phyloP scores from a whole-genome alignment of 352 stramenopile species.

The Phytophthora multivora region DNA sequence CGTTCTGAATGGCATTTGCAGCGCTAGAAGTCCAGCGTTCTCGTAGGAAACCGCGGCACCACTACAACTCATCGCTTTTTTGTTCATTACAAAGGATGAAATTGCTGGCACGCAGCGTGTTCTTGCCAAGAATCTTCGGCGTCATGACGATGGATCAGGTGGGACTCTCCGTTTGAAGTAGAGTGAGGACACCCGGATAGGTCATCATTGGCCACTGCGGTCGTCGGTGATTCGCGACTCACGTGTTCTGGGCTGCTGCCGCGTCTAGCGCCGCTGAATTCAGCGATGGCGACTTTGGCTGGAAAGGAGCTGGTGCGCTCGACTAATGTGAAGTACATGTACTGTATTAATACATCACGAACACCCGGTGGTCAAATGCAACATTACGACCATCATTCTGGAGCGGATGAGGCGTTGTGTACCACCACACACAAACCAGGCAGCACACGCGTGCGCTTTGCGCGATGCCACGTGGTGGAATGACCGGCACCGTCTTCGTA shows the following conservation, averaged over 20 bases:
- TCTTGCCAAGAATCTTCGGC: too few species aligned
- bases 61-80: too few species aligned
- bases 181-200: background rate
- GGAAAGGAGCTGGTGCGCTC: slow-evolving; percentile 3
- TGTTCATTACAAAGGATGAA: too few species aligned
- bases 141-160: too few species aligned
- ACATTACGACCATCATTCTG: slow-evolving; percentile 23
- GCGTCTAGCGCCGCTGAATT: background rate
- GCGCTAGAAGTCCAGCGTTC: background rate
- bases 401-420: background rate
- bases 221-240: background rate
- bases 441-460: slow-evolving; percentile 2
- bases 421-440: slow-evolving; percentile 1
- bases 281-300: background rate
- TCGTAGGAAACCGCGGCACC: too few species aligned
- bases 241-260: background rate
- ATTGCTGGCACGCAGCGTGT: too few species aligned
- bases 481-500: background rate
- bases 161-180: background rate
- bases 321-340: too few species aligned
- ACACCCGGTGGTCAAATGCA: slow-evolving; percentile 4
- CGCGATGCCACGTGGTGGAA: slow-evolving; percentile 22
- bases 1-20: background rate
- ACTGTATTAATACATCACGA: too few species aligned
- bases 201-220: background rate